Conservation (phyloP, 805 yeast genomes). For the Wickerhamiella nectarea region DNA sequence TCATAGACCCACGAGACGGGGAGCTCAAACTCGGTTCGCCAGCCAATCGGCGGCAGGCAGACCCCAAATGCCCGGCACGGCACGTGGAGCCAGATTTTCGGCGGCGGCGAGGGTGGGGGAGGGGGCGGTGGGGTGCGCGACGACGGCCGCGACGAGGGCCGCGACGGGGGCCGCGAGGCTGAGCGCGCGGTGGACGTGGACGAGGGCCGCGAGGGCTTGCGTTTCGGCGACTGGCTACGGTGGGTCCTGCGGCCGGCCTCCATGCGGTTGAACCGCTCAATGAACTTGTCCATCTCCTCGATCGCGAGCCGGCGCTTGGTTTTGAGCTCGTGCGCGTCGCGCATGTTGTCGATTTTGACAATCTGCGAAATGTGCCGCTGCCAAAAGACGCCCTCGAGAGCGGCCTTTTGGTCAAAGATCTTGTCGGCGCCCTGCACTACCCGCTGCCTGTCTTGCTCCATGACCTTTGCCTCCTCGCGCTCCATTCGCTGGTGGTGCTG, state of each 20-base stretch:
- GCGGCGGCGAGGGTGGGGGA: not conserved
- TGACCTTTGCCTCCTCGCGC: conserved; percentile 50
- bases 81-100: conserved; percentile 4
- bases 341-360: conserved; percentile 36
- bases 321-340: conserved; percentile 38
- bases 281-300: conserved; percentile 30
- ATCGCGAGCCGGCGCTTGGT: conserved; percentile 40
- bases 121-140: not conserved
- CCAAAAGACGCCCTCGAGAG: conserved; percentile 39
- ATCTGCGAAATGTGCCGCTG: conserved; percentile 31
- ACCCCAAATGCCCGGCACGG: conserved; percentile 9
- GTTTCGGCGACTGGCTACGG: conserved; percentile 10
- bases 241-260: conserved; percentile 15
- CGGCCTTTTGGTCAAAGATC: conserved; percentile 29
- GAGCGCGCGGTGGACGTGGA: not conserved
- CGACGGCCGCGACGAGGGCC: not conserved
- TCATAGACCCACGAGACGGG: conserved; percentile 9
- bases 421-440: conserved; percentile 45
- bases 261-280: conserved; percentile 16
- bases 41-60: not conserved
- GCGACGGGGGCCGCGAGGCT: conserved; percentile 1
- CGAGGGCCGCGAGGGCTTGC: conserved; percentile 7
- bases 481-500: conserved; percentile 45
- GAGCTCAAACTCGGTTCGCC: conserved; percentile 8
- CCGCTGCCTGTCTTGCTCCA: conserved; percentile 39